Conservation (phyloP, 1,139 yeast species). For the Yamadazyma trypodendri region DNA sequence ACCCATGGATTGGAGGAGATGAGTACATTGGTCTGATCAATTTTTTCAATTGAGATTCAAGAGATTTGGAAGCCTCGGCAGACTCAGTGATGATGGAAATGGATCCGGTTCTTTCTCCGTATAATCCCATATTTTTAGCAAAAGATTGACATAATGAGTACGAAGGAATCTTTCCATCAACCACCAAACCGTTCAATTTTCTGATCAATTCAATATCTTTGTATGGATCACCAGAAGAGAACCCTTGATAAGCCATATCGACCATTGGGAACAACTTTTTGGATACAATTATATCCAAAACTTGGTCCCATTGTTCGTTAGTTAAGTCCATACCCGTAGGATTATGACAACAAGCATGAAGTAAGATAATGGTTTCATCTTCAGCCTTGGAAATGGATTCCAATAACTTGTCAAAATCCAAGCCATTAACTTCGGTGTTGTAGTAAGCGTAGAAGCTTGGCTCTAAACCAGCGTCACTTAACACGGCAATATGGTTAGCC, state of each 20-base stretch:
- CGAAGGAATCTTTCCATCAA: slow-evolving; percentile 47
- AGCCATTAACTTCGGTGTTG: slow-evolving; percentile 50
- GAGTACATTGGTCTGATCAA: slow-evolving; percentile 87
- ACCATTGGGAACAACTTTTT: slow-evolving; percentile 79
- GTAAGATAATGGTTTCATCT: slow-evolving; percentile 62
- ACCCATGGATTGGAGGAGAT: slow-evolving; percentile 93
- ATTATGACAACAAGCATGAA: slow-evolving; percentile 97
- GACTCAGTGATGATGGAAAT: slow-evolving; percentile 59
- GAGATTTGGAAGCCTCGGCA: slow-evolving; percentile 42
- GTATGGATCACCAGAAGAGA: slow-evolving; percentile 73
- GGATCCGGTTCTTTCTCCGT: slow-evolving; percentile 96
- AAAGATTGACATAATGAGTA: slow-evolving; percentile 83
- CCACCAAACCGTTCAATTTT: slow-evolving; percentile 50
- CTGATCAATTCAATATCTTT: slow-evolving; percentile 51
- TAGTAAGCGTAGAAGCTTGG: slow-evolving; percentile 51
- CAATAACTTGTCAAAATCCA: slow-evolving; percentile 54
- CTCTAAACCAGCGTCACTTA: slow-evolving; percentile 48
- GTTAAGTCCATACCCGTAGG: slow-evolving; percentile 98
- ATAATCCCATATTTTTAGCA: slow-evolving; percentile 95
- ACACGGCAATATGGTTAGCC: slow-evolving; percentile 70
- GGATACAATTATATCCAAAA: slow-evolving; percentile 53
- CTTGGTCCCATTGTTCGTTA: slow-evolving; percentile 76
- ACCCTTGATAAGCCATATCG: slow-evolving; percentile 97
- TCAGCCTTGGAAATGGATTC: slow-evolving; percentile 39
- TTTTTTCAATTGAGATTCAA: slow-evolving; percentile 77